Base-by-base conservation (phyloP, 805 yeast genomes). In the Aciculoconidium aculeatum region DNA sequence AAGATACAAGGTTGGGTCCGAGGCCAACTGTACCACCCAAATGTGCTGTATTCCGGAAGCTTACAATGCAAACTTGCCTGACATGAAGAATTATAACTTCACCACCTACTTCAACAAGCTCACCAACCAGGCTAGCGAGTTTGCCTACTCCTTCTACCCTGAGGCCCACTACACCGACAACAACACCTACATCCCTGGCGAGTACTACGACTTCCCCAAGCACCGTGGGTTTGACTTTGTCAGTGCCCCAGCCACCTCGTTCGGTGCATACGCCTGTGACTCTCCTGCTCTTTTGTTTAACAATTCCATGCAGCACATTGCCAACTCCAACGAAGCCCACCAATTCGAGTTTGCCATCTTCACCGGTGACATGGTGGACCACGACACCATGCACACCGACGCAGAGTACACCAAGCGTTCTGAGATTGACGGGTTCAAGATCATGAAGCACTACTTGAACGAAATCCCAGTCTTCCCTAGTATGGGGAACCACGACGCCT, bases 331-430 rank as follows among this genome's bases (percentile, higher is more conserved):
- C 32, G 41, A 51, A 7, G 45, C 57, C 22, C 37, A 65, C 20
- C 42, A 58, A 6, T 78, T 69, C 42, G 79, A 76, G 30, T 79
- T 79, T 45, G 67, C 80, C 2, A 52, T 80, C 21, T 80, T 80
- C 61, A 80, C 86, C 4, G 87, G 87, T 33, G 88, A 80, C 45
- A 61, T 78, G 47, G 80, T 79, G 31, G 86, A 80, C 49, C 88
- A 80, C 45, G 77, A 72, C 41, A 74, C 69, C 33, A 45, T 59
- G 8, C 61, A 65, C 26, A 64, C 68, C 44, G 68, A 69, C 27
- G 61, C 70, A 25, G 82, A 77, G 23, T 70, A 74, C 35, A 87
- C 83, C 37, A 84, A 65, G 6, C 83, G 68, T 6, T 78, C 80
- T 6, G 94, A 81, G 31, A 76, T 86, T 31, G 80, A 61, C 46